Conservation (phyloP, 2,329 filamentous ascomycete genomes). For the Ophiostoma sp. region DNA sequence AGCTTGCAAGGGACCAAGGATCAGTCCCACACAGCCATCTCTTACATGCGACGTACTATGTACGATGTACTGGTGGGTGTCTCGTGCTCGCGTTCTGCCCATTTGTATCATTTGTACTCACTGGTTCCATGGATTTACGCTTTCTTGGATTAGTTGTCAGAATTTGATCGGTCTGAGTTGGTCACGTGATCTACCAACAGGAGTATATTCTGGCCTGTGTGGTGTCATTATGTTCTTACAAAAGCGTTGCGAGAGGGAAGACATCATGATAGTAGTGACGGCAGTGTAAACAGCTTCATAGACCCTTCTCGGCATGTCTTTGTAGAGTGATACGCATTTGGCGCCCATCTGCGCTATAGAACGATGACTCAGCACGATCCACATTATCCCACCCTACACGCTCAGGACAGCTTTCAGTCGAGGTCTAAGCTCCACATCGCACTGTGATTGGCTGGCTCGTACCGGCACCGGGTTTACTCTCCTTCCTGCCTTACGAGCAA, state of each 20-base stretch:
- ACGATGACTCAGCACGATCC: background rate
- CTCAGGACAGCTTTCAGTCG: constrained; percentile 7
- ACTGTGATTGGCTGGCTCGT: background rate
- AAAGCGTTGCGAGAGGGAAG: no score
- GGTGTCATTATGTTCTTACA: no score
- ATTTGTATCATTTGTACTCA: background rate
- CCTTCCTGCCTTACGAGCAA: background rate
- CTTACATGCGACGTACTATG: background rate
- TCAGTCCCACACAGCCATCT: background rate
- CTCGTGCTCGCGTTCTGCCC: constrained; percentile 2
- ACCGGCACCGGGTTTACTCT: constrained; percentile 11
- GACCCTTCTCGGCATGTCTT: background rate
- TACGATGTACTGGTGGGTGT: background rate
- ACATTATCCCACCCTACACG: background rate
- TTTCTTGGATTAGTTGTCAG: background rate
- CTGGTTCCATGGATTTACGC: no score
- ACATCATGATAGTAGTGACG: background rate
- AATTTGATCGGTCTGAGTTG: background rate
- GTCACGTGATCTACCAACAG: background rate
- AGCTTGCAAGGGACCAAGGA: background rate
- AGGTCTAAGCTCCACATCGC: constrained; percentile 3
- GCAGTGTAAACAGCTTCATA: background rate
- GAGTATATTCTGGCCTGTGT: no score
- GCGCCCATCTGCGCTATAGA: background rate
- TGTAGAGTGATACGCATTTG: background rate